These are phyloP conservation scores for Hanseniaspora hatyaiensis DNA, from an alignment of 805 yeast species.

Conservation along the genomic window DNA sequence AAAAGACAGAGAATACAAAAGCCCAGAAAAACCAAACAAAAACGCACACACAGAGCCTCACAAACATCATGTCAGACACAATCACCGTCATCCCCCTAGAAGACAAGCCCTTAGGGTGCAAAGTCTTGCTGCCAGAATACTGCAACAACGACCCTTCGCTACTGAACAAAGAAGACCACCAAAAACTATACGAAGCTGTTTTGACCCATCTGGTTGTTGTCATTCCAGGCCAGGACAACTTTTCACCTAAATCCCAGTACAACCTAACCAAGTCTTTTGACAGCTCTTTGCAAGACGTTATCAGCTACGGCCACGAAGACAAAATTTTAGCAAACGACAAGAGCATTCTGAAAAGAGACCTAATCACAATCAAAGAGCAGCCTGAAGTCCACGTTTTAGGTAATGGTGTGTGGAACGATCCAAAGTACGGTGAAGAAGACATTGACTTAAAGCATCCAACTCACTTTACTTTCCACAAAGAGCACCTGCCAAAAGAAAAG, in stretches of 20 bases:
- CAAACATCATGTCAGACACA: conserved; percentile 11
- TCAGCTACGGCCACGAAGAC: conserved; percentile 68
- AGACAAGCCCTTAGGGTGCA: conserved; percentile 52
- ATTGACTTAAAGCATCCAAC: conserved; percentile 69
- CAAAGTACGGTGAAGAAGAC: conserved; percentile 43
- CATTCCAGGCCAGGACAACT: conserved; percentile 56
- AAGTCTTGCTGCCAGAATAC: conserved; percentile 50
- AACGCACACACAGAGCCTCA: no score
- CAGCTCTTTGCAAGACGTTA: conserved; percentile 45
- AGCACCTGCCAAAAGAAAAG: conserved; percentile 51
- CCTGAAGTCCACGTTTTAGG: conserved; percentile 90
- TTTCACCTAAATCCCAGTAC: conserved; percentile 67
- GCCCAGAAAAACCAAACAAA: no score
- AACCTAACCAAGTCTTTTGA: conserved; percentile 66
- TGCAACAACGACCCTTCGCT: conserved; percentile 57
- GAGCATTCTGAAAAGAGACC: conserved; percentile 69
- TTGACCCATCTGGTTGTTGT: conserved; percentile 60
- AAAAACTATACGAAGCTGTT: conserved; percentile 48
- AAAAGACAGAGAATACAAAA: no score
- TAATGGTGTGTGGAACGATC: conserved; percentile 59
- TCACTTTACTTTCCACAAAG: conserved; percentile 68
- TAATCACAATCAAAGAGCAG: conserved; percentile 63
- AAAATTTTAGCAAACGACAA: conserved; percentile 56
- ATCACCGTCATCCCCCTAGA: conserved; percentile 21
- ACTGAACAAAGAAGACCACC: conserved; percentile 55